phyloP scores from a whole-genome alignment of 192 early-diverging fungal genomes.

The Podila horticola region DNA sequence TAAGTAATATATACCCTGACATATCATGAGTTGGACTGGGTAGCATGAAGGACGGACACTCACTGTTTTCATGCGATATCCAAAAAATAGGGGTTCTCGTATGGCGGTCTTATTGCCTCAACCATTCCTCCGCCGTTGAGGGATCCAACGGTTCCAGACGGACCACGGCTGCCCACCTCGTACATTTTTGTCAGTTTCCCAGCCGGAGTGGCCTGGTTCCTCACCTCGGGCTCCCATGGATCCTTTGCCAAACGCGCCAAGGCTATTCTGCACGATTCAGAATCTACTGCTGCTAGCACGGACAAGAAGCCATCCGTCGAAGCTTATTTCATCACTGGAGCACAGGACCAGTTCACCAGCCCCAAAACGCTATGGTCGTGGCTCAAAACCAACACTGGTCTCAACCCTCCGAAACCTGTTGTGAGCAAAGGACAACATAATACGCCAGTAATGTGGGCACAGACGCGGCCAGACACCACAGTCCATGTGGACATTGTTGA shows the following conservation, averaged over 20 bases:
- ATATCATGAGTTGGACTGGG: background rate
- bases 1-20: background rate
- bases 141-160: constrained; percentile 18
- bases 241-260: constrained; percentile 24
- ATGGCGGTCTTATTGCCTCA: constrained; percentile 45
- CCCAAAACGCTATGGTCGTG: constrained; percentile 28
- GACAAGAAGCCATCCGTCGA: constrained; percentile 4
- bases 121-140: constrained; percentile 42
- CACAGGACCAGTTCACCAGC: constrained; percentile 45
- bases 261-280: constrained; percentile 15
- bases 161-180: constrained; percentile 27
- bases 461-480: constrained; percentile 32
- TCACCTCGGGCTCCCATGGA: constrained; percentile 33
- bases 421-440: background rate
- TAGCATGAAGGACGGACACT: background rate
- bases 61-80: too few relatives aligned
- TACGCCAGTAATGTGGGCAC: constrained; percentile 6
- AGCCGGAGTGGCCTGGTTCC: constrained; percentile 48
- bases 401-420: constrained; percentile 9
- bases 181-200: constrained; percentile 48
- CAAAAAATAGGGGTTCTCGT: constrained; percentile 33
- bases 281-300: background rate
- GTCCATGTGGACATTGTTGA: constrained; percentile 44
- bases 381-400: constrained; percentile 37
- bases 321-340: constrained; percentile 43